Evolutionary conservation across 768 basidiomycete genomes (phyloP), one percentile per base, ranked within the genome.

Genomic region (Boletus patriciae): DNA sequence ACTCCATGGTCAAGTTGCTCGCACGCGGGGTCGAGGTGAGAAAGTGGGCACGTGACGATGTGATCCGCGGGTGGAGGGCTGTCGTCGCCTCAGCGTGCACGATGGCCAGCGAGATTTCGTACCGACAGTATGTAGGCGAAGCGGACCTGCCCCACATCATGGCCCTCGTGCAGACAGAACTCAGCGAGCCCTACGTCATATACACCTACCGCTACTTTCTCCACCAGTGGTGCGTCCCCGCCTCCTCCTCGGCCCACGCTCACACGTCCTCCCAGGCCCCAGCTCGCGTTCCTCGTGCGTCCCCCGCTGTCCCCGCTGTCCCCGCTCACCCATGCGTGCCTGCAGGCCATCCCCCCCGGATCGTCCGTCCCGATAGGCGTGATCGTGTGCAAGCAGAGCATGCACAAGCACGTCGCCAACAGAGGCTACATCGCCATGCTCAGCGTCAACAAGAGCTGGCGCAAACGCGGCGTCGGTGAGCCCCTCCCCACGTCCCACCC

Each of bases 381-480:
- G 16, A 92, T 99, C 58, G 89, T 99, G 21, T 97, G 94, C 83
- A 99, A 98, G 79, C 96, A 97, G 74, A 94, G 94, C 64, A 79
- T 83, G 70, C 97, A 98, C 75, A 78, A 79, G 53, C 82, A 87
- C 59, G 74, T 77, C 38, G 77, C 83, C 11, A 92, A 94, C 69
- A 76, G 97, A 69, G 97, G 97, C 15, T 99, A 99, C 70, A 96
- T 99, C 56, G 97, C 95, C 37, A 98, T 98, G 97, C 83, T 98
- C 53, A 93, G 92, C 66, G 94, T 98, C 29, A 81, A 83, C 72
- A 87, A 86, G 72, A 73, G 78, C 38, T 97, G 86, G 83, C 80
- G 96, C 37, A 90, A 96, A 73, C 85, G 87, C 51, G 96, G 97
- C 34, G 93, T 98, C 70, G 93, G 94, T 94, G 71, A 70, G 89